These are phyloP conservation scores for Diaporthe australafricana DNA, from an alignment of 2,329 filamentous ascomycete genomes.

Conservation along the genomic window DNA sequence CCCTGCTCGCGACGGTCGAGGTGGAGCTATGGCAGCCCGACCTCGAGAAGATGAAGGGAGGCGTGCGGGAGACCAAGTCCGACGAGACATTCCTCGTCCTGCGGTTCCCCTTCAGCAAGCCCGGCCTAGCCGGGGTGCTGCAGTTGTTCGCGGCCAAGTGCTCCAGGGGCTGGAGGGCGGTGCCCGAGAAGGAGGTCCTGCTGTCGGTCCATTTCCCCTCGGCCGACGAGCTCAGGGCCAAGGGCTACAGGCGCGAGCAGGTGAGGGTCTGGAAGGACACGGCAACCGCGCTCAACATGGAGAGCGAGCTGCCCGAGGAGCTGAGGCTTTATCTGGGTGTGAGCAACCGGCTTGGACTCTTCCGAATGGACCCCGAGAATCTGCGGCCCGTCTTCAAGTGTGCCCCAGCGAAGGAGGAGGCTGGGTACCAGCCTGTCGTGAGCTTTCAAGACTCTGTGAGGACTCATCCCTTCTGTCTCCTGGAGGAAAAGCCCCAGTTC, in stretches of 20 bases:
- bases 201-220: constrained; percentile 74
- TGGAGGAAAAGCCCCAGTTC: background rate
- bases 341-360: constrained; percentile 73
- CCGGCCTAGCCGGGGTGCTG: constrained; percentile 59
- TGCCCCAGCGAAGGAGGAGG: constrained; percentile 67
- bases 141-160: constrained; percentile 63
- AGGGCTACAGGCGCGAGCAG: constrained; percentile 69
- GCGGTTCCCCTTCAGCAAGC: constrained; percentile 71
- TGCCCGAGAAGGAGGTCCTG: constrained; percentile 72
- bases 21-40: constrained; percentile 79
- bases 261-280: constrained; percentile 75
- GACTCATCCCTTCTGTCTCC: constrained; percentile 24
- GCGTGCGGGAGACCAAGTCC: constrained; percentile 56
- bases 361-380: constrained; percentile 71
- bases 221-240: constrained; percentile 65
- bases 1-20: constrained; percentile 76
- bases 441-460: constrained; percentile 78
- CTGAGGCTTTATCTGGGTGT: constrained; percentile 75
- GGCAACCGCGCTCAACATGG: constrained; percentile 66
- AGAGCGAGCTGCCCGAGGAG: constrained; percentile 69
- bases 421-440: constrained; percentile 73
- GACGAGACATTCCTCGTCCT: constrained; percentile 71
- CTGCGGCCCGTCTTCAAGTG: constrained; percentile 70
- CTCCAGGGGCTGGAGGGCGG: constrained; percentile 57
- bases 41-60: constrained; percentile 61